Base-by-base conservation (phyloP, 495 filamentous ascomycete species). In the Glonium stellatum region DNA sequence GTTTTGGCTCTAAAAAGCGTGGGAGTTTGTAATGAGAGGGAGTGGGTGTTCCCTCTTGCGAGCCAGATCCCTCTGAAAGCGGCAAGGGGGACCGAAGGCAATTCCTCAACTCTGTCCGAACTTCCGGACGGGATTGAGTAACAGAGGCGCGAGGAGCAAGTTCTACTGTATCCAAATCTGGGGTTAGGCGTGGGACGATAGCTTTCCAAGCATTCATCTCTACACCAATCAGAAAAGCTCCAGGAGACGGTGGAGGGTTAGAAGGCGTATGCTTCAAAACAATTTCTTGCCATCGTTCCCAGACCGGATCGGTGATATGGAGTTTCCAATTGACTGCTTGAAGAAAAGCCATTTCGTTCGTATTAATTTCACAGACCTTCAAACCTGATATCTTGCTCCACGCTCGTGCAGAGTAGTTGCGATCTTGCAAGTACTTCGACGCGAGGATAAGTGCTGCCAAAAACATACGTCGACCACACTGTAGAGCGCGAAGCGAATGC, bases 331-430 rank as follows among this genome's bases (percentile, higher is more conserved):
- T 84, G 56, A 98, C 88, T 12, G 92, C 90, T 52, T 85, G 71
- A 19, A 97, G 80, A 71, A 97, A 98, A 44, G 89, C 85, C 77
- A 95, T 87, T 75, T 98, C 93, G 70, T 97, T 97, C 64, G 88
- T 84, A 75, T 97, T 97, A 72, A 98, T 96, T 75, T 98, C 93
- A 35, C 80, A 74, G 0, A 89, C 90, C 64, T 89, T 88, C 39
- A 97, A 78, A 39, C 92, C 92, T 21, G 92, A 97, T 54, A 98
- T 97, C 77, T 95, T 97, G 72, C 93, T 97, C 93, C 93, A 98
- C 21, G 93, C 93, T 37, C 90, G 82, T 42, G 93, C 91, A 8
- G 95, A 97, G 73, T 92, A 98, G 73, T 97, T 98, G 47, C 93
- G 87, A 72, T 98, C 93, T 72, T 98, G 93, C 42, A 97, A 79